Evolutionary conservation across 2,329 filamentous ascomycete species (phyloP), one percentile per base, ranked within the genome.

Genomic region (Paecilomyces formosus): DNA sequence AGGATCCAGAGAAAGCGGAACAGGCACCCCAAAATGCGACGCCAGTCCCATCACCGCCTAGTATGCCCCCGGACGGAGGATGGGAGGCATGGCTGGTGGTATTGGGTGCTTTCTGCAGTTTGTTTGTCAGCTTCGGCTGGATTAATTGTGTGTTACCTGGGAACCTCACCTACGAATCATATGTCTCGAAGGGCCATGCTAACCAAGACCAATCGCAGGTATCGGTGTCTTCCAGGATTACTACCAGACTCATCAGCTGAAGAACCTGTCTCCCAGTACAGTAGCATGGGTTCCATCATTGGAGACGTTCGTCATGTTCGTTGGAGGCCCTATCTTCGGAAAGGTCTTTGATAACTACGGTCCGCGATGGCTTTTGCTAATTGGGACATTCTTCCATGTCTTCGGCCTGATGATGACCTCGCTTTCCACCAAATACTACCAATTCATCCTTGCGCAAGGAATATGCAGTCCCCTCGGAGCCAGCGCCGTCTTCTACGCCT

Each of bases 321-420:
- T 58, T 7, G 62, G 62, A 15, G 64, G 64, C 6, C 57, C 65
- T 13, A 61, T 65, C 58, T 60, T 66, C 11, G 64, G 64, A 18
- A 58, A 60, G 61, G 22, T 64, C 18, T 65, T 63, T 55, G 58
- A 59, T 49, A 54, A 18, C 49, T 59, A 54, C 50, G 58, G 58
- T 15, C 58, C 58, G 3, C 50, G 50, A 24, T 52, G 50, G 50
- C 21, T 52, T 2, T 15, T 52, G 12, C 50, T 82, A 0, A 66
- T 73, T 30, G 82, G 82, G 21, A 78, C 77, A 2, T 73, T 84
- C 57, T 65, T 85, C 57, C 81, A 85, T 60, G 79, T 84, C 56
- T 82, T 85, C 57, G 81, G 82, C 3, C 70, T 85, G 24, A 84
- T 85, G 81, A 85, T 85, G 82, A 73, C 80, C 2, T 81, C 77